Base-by-base conservation (phyloP, 1,284 basidiomycete species). In the Apiotrichum mycotoxinovorans region DNA sequence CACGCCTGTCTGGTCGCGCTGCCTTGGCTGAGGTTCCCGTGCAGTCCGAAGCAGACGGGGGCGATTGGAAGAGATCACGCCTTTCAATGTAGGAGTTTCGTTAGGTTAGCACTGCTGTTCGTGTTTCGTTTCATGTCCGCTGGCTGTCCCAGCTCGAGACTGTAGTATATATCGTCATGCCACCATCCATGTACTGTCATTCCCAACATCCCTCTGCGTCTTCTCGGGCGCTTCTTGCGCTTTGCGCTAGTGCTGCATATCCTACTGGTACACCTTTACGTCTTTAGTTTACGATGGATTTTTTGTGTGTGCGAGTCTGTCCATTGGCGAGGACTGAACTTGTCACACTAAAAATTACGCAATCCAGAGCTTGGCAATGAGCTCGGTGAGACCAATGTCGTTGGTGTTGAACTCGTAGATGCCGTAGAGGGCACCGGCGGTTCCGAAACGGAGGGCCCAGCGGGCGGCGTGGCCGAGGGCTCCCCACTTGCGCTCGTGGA, bases 401-500 rank as follows among this genome's bases (percentile, higher is more conserved):
- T 94, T 91, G 43, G 93, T 96, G 81, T 96, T 95, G 82, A 96
- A 96, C 77, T 94, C 88, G 80, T 97, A 98, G 7, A 98, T 83
- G 41, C 96, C 95, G 64, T 91, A 86, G 54, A 96, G 82, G 17
- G 88, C 86, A n/a, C 85, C 87, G 42, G 89, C 85, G 30, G 95
- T 97, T 4, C 85, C 80, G 17, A 84, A 79, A 53, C 91, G 83
- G 57, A 98, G 80, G 10, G 80, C 74, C 94, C 95, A 98, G 33
- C 80, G 84, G 25, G 77, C 69, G 53, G 87, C 60, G 2, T 82
- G 85, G 18, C 91, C 93, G 57, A 91, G 60, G 45, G 86, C 68
- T 27, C 89, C 89, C 83, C 89, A 96, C 80, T 98, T 98, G 79
- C 94, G 88, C 54, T 84, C 81, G 80, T 97, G 93, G 53, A 98